phyloP scores from a whole-genome alignment of 129 eudicot genomes.

The Chrysanthemum makinoi region DNA sequence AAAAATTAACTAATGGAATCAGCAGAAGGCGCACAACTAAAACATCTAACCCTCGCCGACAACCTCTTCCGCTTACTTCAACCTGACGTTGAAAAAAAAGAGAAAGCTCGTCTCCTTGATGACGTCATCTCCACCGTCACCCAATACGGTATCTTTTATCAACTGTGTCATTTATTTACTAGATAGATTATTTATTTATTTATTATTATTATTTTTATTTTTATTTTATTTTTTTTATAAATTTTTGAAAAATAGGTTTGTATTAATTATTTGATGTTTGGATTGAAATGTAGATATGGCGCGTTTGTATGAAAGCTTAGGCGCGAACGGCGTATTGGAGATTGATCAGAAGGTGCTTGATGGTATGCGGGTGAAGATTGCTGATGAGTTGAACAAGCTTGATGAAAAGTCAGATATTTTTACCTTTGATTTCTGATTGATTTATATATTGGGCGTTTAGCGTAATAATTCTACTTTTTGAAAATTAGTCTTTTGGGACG shows the following conservation, averaged over 20 bases:
- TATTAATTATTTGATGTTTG: background rate
- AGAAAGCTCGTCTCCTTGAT: conserved; percentile 84
- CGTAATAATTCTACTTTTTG: too few relatives aligned
- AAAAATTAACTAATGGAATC: conserved; percentile 65
- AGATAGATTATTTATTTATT: too few relatives aligned
- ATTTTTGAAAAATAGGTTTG: background rate
- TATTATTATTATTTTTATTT: too few relatives aligned
- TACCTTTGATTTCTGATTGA: too few relatives aligned
- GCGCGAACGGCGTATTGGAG: conserved; percentile 44
- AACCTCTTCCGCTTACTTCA: conserved; percentile 73
- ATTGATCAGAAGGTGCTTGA: conserved; percentile 79
- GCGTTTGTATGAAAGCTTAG: conserved; percentile 75
- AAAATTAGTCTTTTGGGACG: too few relatives aligned
- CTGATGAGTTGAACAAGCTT: conserved; percentile 67
- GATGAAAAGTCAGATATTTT: conserved; percentile 70
- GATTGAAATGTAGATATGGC: conserved; percentile 60
- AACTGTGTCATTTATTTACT: background rate
- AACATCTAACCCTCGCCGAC: conserved; percentile 77
- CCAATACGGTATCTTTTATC: conserved; percentile 46
- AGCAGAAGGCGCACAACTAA: conserved; percentile 67
- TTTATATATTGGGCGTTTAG: too few relatives aligned
- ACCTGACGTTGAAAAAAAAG: conserved; percentile 72
- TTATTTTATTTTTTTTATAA: too few relatives aligned
- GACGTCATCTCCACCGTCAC: conserved; percentile 57
- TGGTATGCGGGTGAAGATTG: conserved; percentile 68